Base-by-base conservation (phyloP, 345 rosid genomes). In the Raphanus sativus region DNA sequence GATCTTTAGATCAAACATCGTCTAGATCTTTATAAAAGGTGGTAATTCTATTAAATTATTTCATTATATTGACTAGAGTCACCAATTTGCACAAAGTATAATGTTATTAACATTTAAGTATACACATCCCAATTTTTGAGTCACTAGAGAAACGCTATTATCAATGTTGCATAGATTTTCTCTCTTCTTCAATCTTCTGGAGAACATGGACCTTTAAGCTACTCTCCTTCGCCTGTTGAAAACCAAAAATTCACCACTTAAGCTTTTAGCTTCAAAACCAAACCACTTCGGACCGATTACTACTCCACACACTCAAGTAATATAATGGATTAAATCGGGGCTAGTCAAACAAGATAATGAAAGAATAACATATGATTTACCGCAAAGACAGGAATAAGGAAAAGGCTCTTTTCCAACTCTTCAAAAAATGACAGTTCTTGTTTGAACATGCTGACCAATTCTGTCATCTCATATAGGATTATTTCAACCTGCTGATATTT, bases 401-500 rank as follows among this genome's bases (percentile, higher is more conserved):
- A 32, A 3, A 86, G 11, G 21, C 62, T 33, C 28, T 74, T 72
- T 67, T 86, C 88, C 55, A 86, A 34, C 50, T 87, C 86, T 73
- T 81, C 84, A 62, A 82, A 67, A 26, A 75, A 84, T 28, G 81
- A 85, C 15, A 78, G 26, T 62, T 86, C 82, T 58, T 82, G 83
- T 67, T 85, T 81, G 42, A 83, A 52, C 69, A 84, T 87, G 83
- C 82, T 79, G n/a, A 82, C 50, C 11, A 89, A 80, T 77, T 91
- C 92, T n/a, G 89, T 83, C 0, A 84, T 9, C 77, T 86, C 66
- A 40, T 81, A 85, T 8, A 86, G 75, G 26, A 84, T 62, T 73
- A 81, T 85, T 80, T 91, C 94, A 30, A 81, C 85, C 91, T 87
- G 89, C 81, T 82, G 54, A 17, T 28, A 74, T 59, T 8, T 45